phyloP scores from a whole-genome alignment of 2,329 filamentous ascomycete species.

The Talaromyces atroroseus region DNA sequence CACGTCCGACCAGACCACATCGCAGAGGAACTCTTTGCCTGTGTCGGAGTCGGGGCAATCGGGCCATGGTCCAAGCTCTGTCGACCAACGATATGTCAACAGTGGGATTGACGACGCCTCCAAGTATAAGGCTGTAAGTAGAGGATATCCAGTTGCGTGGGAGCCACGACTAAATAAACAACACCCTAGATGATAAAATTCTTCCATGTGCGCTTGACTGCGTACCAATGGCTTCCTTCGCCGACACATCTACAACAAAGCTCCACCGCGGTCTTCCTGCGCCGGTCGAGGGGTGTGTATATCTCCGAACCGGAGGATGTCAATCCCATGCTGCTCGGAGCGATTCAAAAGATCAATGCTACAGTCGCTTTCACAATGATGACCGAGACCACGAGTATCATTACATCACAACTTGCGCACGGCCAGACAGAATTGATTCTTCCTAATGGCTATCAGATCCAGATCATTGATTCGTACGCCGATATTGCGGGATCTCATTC shows the following conservation, averaged over 20 bases:
- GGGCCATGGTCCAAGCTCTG: not conserved
- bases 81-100: slow-evolving; percentile 1
- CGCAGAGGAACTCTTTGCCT: slow-evolving; percentile 6
- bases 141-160: not conserved
- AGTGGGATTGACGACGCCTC: slow-evolving; percentile 21
- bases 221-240: slow-evolving; percentile 22
- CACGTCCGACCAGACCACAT: not conserved
- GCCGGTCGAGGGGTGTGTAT: slow-evolving; percentile 38
- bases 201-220: slow-evolving; percentile 23
- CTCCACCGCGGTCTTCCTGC: slow-evolving; percentile 34
- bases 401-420: slow-evolving; percentile 38
- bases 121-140: slow-evolving; percentile 22
- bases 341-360: slow-evolving; percentile 43
- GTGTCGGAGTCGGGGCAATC: slow-evolving; percentile 3
- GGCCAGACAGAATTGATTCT: slow-evolving; percentile 41
- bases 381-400: slow-evolving; percentile 43
- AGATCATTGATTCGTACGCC: slow-evolving; percentile 42
- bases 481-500: slow-evolving; percentile 36
- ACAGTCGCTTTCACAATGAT: slow-evolving; percentile 48
- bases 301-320: slow-evolving; percentile 38
- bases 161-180: not conserved
- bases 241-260: slow-evolving; percentile 8
- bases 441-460: slow-evolving; percentile 39
- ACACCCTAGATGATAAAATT: slow-evolving; percentile 24
- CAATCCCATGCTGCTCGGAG: slow-evolving; percentile 35